Evolutionary conservation across 176 grass and related monocot species (phyloP).

Genomic region (Rhynchospora tenuis): DNA sequence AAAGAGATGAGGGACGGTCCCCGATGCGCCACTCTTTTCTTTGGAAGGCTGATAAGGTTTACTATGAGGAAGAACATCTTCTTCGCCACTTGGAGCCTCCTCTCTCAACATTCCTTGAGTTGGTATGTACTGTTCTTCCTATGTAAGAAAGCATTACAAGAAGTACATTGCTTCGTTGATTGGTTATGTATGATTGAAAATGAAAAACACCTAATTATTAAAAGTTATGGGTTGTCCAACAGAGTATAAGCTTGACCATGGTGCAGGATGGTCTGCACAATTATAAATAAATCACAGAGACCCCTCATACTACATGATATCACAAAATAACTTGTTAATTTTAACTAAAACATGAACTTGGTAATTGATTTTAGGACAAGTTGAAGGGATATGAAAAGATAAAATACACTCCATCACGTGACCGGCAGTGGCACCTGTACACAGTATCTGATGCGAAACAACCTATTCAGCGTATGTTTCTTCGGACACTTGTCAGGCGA

Average conservation of each 20-base stretch:
- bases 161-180: background rate
- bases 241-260: background rate
- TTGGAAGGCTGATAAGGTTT: constrained; percentile 72
- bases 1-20: constrained; percentile 92
- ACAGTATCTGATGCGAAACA: constrained; percentile 60
- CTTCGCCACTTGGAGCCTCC: constrained; percentile 96
- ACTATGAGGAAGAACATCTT: constrained; percentile 92
- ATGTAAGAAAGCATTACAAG: background rate
- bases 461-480: constrained; percentile 79
- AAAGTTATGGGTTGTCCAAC: background rate
- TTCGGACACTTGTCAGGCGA: constrained; percentile 88
- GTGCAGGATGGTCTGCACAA: background rate
- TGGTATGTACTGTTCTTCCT: constrained; percentile 44
- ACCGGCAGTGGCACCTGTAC: constrained; percentile 98
- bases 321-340: background rate
- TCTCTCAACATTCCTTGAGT: constrained; percentile 88
- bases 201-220: background rate
- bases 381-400: constrained; percentile 77
- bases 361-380: constrained; percentile 51
- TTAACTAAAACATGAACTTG: constrained; percentile 4
- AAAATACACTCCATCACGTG: constrained; percentile 92
- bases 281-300: background rate
- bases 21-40: constrained; percentile 98
- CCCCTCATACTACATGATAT: background rate
- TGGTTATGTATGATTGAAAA: background rate